A percentile compares a stretch with the other conserved stretches of the same genome.
phyloP scores from a whole-genome alignment of 257 asterid genomes.

The Solanum paucissectum region DNA sequence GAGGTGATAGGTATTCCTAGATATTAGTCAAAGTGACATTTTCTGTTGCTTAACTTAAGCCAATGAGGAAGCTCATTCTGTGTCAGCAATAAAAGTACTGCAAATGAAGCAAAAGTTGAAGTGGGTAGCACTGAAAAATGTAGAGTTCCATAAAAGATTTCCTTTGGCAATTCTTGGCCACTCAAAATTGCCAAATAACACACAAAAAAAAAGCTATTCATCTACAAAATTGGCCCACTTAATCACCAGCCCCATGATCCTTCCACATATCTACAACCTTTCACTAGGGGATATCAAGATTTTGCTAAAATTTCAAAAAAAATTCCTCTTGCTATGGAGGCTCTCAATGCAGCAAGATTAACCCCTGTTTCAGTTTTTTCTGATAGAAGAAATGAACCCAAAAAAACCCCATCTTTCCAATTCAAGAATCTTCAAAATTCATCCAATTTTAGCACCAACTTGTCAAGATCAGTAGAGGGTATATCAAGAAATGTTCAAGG shows the following conservation, averaged over 20 bases:
- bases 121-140: background rate
- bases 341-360: constrained; percentile 63
- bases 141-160: background rate
- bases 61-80: background rate
- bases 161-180: background rate
- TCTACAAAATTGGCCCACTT: background rate
- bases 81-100: background rate
- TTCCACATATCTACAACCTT: background rate
- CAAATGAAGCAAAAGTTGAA: background rate
- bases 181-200: background rate
- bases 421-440: constrained; percentile 23
- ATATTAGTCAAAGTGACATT: too few species aligned
- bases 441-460: background rate
- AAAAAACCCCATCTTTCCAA: constrained; percentile 21
- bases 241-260: background rate
- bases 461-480: background rate
- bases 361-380: constrained; percentile 74
- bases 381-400: constrained; percentile 47
- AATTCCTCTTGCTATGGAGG: constrained; percentile 45
- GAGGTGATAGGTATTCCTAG: too few species aligned
- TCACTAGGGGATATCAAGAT: background rate
- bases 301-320: background rate
- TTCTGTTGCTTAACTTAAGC: too few species aligned
- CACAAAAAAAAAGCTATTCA: background rate
- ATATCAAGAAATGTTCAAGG: constrained; percentile 38